Percentiles rank a stretch among this genome's conserved stretches.
Evolutionary conservation across 805 yeast genomes (phyloP).

Genomic region (Candida ulmi): DNA sequence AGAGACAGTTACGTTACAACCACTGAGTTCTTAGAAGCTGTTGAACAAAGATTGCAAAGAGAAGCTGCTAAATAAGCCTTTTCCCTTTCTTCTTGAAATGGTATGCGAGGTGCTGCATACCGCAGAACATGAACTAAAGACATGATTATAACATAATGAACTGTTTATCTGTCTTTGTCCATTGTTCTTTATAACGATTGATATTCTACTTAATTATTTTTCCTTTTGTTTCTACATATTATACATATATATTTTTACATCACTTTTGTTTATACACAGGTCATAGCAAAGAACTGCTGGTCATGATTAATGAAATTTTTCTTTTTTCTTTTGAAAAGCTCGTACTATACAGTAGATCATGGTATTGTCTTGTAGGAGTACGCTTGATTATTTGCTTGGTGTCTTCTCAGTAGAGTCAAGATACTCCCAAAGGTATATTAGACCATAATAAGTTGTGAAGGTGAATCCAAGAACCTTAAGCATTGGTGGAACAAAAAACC

Average conservation of each 20-base stretch:
- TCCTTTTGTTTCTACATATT: too few species aligned
- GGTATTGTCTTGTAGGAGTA: too few species aligned
- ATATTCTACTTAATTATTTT: neutral
- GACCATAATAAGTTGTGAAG: constrained; percentile 39
- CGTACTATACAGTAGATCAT: too few species aligned
- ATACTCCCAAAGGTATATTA: constrained; percentile 39
- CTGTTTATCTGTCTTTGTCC: neutral
- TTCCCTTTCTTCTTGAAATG: neutral
- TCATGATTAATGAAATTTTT: constrained; percentile 6
- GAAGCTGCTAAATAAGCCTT: constrained; percentile 1
- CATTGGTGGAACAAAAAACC: constrained; percentile 41
- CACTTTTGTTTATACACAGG: neutral
- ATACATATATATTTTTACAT: neutral
- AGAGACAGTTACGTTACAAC: constrained; percentile 66
- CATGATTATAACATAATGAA: neutral
- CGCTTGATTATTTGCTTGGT: neutral
- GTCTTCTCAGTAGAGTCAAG: constrained; percentile 25
- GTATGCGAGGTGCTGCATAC: too few species aligned
- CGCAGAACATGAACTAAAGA: neutral
- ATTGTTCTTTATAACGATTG: neutral
- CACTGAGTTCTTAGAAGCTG: constrained; percentile 73
- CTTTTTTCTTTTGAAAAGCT: too few species aligned
- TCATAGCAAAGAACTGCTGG: constrained; percentile 24
- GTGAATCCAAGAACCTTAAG: constrained; percentile 38
- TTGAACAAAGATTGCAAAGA: constrained; percentile 47